These are phyloP conservation scores for Calvatia gigantea DNA, from an alignment of 768 basidiomycete genomes.

Conservation along the genomic window DNA sequence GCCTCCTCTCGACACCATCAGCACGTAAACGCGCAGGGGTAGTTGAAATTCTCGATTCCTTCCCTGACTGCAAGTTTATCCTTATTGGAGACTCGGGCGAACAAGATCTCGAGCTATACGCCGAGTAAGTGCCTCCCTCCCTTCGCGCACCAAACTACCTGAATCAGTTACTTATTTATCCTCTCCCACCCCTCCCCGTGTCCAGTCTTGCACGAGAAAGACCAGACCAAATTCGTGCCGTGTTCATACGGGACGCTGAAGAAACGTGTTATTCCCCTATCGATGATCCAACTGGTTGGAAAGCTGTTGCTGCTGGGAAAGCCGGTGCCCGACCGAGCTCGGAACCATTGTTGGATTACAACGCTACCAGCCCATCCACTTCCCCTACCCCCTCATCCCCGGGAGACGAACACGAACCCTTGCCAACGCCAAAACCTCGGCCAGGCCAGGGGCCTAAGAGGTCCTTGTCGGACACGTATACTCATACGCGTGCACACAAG, in stretches of 20 bases:
- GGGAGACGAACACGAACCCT: neutral
- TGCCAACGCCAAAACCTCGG: neutral
- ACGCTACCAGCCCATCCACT: neutral
- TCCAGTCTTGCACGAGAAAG: conserved; percentile 61
- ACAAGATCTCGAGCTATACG: conserved; percentile 92
- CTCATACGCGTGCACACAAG: no score
- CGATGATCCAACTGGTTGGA: conserved; percentile 64
- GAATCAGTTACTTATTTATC: neutral
- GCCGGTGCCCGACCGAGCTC: conserved; percentile 19
- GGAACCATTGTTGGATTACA: neutral
- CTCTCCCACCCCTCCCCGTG: neutral
- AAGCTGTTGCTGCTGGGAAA: conserved; percentile 22
- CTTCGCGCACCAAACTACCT: neutral
- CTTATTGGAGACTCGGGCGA: conserved; percentile 93
- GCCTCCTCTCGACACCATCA: conserved; percentile 78
- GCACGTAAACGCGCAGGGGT: conserved; percentile 80
- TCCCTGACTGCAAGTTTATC: conserved; percentile 73
- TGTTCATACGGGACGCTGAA: conserved; percentile 82
- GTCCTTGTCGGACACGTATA: no score
- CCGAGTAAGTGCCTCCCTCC: conserved; percentile 37
- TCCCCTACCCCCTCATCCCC: neutral
- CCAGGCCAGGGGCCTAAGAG: no score
- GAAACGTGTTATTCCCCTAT: conserved; percentile 32
- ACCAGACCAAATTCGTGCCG: conserved; percentile 65
- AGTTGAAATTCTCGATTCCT: conserved; percentile 71